Evolutionary conservation across 2,329 filamentous ascomycete species (phyloP).

Genomic region (Trichophyton benhamiae): DNA sequence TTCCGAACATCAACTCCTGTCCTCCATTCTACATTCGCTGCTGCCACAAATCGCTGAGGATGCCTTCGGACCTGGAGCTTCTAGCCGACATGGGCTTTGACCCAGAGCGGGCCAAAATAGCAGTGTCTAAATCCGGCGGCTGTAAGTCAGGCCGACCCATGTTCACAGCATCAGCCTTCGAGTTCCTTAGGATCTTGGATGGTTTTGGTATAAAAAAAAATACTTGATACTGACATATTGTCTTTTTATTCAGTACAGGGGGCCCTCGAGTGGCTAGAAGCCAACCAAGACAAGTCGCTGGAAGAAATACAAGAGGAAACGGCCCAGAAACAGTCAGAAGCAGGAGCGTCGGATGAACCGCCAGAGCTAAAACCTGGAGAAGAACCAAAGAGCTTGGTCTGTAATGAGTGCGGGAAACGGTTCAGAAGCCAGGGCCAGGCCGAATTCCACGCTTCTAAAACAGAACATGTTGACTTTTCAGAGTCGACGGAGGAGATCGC

Average conservation of each 20-base stretch:
- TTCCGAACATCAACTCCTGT: neutral
- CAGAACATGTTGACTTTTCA: constrained; percentile 79
- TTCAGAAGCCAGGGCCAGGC: constrained; percentile 72
- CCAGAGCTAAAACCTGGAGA: constrained; percentile 58
- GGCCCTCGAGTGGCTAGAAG: constrained; percentile 88
- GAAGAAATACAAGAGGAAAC: constrained; percentile 18
- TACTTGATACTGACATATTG: neutral
- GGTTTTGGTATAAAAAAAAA: neutral
- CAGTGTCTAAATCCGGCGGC: constrained; percentile 70
- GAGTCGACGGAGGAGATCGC: constrained; percentile 89
- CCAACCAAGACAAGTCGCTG: constrained; percentile 74
- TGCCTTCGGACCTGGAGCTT: constrained; percentile 45
- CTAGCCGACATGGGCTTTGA: constrained; percentile 68
- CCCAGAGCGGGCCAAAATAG: constrained; percentile 65
- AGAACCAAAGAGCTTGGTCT: constrained; percentile 68
- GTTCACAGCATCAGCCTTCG: too few relatives aligned
- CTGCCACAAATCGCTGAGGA: constrained; percentile 17
- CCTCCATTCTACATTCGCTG: neutral
- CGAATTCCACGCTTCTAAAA: constrained; percentile 83
- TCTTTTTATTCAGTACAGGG: constrained; percentile 53
- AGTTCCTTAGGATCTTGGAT: neutral
- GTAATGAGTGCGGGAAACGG: constrained; percentile 88
- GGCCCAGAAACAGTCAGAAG: constrained; percentile 20
- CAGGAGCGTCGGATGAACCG: constrained; percentile 45
- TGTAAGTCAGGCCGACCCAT: constrained; percentile 41